Evolutionary conservation across 306 rosid genomes (phyloP), one percentile per base, ranked within the genome.

Genomic region (Castanospermum australe): DNA sequence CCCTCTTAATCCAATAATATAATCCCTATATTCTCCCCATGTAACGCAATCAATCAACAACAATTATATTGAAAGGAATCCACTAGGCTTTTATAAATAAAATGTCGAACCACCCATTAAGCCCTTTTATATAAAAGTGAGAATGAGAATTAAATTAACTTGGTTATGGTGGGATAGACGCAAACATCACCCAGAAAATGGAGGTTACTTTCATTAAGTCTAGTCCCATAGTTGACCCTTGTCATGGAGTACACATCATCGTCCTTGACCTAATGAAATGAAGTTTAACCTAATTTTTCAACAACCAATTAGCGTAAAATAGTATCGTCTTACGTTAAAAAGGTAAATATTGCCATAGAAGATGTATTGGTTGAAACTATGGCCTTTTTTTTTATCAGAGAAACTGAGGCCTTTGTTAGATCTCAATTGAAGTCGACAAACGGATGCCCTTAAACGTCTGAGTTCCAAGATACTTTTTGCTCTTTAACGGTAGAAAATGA

Each of bases 51-150:
- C 59, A 17, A n/a, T n/a, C n/a, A n/a, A 72, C 51, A 68, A 57
- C 12, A 79, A 64, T 79, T 33, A 14, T 18, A 52, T 47, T 52
- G 59, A 56, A 80, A 75, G 81, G 89, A 88, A 77, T 77, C 94
- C 87, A 88, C 86, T 81, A 60, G 71, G 76, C 60, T 76, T 67
- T 41, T 67, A 85, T 82, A 88, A 85, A 86, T 83, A 80, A 88
- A 83, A 77, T 81, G 67, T 62, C 56, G 71, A n/a, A 78, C 89
- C 97, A 60, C 84, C 17, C 74, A 85, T 79, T 81, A 71, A 51
- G 51, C 22, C 61, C 4, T 62, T 57, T 77, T 71, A 35, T 63
- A 15, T 25, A 30, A 71, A 71, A 79, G 82, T 24, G 66, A 63
- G 56, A 35, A 25, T 63, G 11, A 33, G 54, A 73, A 32, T 67